These are phyloP conservation scores for Alopecurus myosuroides DNA, from an alignment of 176 grass and related monocot species.

Conservation along the genomic window DNA sequence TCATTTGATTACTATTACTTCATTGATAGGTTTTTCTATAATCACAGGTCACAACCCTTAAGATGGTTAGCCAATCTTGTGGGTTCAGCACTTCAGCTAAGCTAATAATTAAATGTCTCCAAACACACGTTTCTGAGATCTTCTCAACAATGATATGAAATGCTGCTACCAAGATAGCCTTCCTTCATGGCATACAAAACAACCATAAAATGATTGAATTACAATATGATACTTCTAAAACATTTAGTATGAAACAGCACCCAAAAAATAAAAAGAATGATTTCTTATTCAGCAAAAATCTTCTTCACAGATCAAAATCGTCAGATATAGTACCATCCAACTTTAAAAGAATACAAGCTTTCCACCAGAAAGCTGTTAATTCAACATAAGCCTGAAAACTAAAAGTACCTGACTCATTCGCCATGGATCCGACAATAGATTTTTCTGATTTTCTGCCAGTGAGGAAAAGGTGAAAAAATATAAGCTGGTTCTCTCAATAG, in stretches of 20 bases:
- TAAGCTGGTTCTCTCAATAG: not conserved
- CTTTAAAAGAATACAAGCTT: not conserved
- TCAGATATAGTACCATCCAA: not conserved
- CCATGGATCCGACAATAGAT: constrained; percentile 75
- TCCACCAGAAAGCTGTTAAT: constrained; percentile 14
- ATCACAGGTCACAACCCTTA: not conserved
- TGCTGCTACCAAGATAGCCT: not conserved
- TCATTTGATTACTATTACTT: not conserved
- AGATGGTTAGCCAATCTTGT: not conserved
- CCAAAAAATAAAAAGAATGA: not conserved
- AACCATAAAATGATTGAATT: not conserved
- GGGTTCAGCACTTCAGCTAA: not conserved
- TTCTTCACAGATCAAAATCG: not conserved
- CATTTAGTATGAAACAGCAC: not conserved
- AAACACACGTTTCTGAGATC: not conserved
- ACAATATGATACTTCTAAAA: not conserved
- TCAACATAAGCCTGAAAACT: constrained; percentile 17
- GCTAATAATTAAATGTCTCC: not conserved
- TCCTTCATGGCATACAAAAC: not conserved
- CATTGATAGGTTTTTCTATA: not conserved
- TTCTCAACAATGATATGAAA: not conserved
- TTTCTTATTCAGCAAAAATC: not conserved
- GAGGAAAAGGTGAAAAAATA: not conserved
- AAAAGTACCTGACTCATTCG: constrained; percentile 80
- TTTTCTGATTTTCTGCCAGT: constrained; percentile 87